Percentiles rank a stretch among this genome's conserved stretches.
These are phyloP conservation scores for Gardenia jasminoides DNA, from an alignment of 257 asterid genomes.

Conservation along the genomic window DNA sequence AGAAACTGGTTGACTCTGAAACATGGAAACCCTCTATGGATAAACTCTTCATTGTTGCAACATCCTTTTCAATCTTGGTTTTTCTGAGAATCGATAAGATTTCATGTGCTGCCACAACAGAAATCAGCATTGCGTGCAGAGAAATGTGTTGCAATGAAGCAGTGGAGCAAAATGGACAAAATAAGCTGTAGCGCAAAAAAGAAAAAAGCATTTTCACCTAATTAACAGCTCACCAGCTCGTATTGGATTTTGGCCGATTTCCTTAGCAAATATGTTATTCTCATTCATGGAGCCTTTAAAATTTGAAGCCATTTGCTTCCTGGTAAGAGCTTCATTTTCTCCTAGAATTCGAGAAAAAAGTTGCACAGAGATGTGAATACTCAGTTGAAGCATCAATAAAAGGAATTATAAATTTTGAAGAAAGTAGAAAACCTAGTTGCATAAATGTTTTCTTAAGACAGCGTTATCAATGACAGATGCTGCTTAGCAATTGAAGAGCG, in stretches of 20 bases:
- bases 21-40: slow-evolving; percentile 25
- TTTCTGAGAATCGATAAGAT: slow-evolving; percentile 70
- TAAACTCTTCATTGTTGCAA: slow-evolving; percentile 29
- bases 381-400: slow-evolving; percentile 14
- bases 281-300: slow-evolving; percentile 30
- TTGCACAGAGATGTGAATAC: slow-evolving; percentile 9
- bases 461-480: too few species aligned
- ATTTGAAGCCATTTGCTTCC: slow-evolving; percentile 27
- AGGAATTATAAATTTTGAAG: slow-evolving; percentile 15
- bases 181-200: not conserved
- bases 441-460: not conserved
- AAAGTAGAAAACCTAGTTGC: slow-evolving; percentile 2
- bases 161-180: not conserved
- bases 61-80: slow-evolving; percentile 39
- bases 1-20: slow-evolving; percentile 34
- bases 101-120: slow-evolving; percentile 56
- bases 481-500: too few species aligned
- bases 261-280: slow-evolving; percentile 27
- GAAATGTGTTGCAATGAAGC: slow-evolving; percentile 3
- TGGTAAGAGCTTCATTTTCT: slow-evolving; percentile 32
- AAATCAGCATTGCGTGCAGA: slow-evolving; percentile 16
- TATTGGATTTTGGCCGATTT: slow-evolving; percentile 39
- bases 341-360: slow-evolving; percentile 1
- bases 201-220: slow-evolving; percentile 8
- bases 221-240: slow-evolving; percentile 66